Evolutionary conservation across 257 asterid species (phyloP), one percentile per base, ranked within the genome.

Genomic region (Nicotiana noctiflora): DNA sequence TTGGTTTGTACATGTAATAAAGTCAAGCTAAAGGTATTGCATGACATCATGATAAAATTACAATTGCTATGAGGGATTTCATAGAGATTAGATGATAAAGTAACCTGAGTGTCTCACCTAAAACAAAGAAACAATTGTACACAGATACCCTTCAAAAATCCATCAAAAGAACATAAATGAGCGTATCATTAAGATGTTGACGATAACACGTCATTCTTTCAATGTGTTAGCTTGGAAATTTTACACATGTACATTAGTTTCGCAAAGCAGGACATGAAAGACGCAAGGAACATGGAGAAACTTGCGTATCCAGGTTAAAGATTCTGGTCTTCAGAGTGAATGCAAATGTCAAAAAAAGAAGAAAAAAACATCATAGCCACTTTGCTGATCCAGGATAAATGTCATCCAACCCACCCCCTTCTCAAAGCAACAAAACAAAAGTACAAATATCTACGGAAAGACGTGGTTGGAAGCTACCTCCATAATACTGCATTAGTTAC

Each of bases 101-200:
- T 40, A 70, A 72, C 40, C 49, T 9, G 60, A 11, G 78, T 46
- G 44, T 72, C 78, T 46, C 14, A 0, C 61, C 78, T 46, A 72
- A 40, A 49, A 72, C 61, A 46, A 72, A 72, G 60, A 72, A 72
- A 72, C 37, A 72, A 72, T 37, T 37, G 37, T 12, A 72, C 77
- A 46, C 34, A 72, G 77, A 70, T 44, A 13, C 59, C 34, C 59
- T 72, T 12, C 21, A 21, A 46, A 44, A 12, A 44, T 21, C 37
- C 77, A 72, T 46, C 61, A 46, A 72, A 72, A 23, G 77, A 23
- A 8, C 60, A 46, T 72, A 46, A 72, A 23, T 72, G 78, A 72
- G 61, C 15, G 1, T 49, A 49, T 72, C 40, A 23, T 17, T 46
- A 6, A 23, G 49, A 46, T 46, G 23, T 21, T 72, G 60, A 72